Conservation (phyloP, 2,329 filamentous ascomycete genomes). For the Colletotrichum eleusines region DNA sequence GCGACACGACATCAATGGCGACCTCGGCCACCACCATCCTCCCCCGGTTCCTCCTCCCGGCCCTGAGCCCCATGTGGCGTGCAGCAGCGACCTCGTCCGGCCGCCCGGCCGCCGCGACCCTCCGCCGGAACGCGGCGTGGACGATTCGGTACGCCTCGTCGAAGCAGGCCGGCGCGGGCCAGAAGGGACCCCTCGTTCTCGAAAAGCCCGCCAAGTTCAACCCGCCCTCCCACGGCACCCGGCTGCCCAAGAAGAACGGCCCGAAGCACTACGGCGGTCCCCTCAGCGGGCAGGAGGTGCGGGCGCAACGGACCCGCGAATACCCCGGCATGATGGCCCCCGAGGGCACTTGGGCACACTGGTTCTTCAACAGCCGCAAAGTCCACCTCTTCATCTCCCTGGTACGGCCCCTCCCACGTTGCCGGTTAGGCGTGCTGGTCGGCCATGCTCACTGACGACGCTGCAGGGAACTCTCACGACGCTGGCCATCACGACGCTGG, state of each 20-base stretch:
- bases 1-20: constrained; percentile 52
- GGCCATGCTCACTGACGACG: constrained; percentile 10
- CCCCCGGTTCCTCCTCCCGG: constrained; percentile 76
- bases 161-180: constrained; percentile 44
- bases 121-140: constrained; percentile 40
- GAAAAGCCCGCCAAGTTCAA: constrained; percentile 91
- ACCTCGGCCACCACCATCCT: constrained; percentile 64
- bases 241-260: constrained; percentile 68
- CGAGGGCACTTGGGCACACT: constrained; percentile 83
- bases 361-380: constrained; percentile 81
- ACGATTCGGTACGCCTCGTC: constrained; percentile 50
- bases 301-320: constrained; percentile 74
- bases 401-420: constrained; percentile 62
- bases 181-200: constrained; percentile 75
- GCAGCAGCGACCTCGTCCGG: constrained; percentile 46
- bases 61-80: constrained; percentile 69
- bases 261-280: constrained; percentile 82
- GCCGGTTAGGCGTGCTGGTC: neutral
- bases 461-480: constrained; percentile 72
- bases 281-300: constrained; percentile 73
- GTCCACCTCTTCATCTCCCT: constrained; percentile 88
- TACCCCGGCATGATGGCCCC: constrained; percentile 94
- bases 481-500: constrained; percentile 79
- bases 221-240: constrained; percentile 87
- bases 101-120: constrained; percentile 43